phyloP scores from a whole-genome alignment of 2,329 filamentous ascomycete genomes.

The Fusarium piperis region DNA sequence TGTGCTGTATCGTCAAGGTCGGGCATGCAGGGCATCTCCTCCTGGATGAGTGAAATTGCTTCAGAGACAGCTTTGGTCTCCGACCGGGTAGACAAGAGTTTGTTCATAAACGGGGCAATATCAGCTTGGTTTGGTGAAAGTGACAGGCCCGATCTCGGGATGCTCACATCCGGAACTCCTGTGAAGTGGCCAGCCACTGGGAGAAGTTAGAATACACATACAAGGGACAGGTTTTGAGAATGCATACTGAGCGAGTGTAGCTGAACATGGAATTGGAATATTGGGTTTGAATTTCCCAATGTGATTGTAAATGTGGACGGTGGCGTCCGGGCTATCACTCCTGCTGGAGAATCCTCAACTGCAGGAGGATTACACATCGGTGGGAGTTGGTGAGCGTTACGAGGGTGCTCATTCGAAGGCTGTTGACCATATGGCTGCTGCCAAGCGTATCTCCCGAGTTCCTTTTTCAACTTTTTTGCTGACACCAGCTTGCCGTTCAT shows the following conservation, averaged over 20 bases:
- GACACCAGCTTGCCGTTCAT: background rate
- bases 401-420: background rate
- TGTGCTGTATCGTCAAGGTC: background rate
- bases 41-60: background rate
- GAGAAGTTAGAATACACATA: background rate
- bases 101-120: background rate
- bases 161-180: background rate
- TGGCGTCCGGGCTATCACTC: background rate
- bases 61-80: background rate
- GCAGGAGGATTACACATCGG: background rate
- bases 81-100: background rate
- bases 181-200: background rate
- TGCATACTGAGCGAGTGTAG: background rate
- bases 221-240: background rate
- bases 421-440: background rate
- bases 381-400: background rate
- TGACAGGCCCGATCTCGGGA: background rate
- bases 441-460: background rate
- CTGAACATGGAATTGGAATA: background rate
- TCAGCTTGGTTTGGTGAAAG: background rate
- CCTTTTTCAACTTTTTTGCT: background rate
- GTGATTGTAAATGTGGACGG: background rate
- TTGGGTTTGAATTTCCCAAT: background rate
- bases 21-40: background rate
- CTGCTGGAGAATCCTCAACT: background rate